Evolutionary conservation across 192 early-diverging fungal species (phyloP).

Genomic region (Backusella westeae): DNA sequence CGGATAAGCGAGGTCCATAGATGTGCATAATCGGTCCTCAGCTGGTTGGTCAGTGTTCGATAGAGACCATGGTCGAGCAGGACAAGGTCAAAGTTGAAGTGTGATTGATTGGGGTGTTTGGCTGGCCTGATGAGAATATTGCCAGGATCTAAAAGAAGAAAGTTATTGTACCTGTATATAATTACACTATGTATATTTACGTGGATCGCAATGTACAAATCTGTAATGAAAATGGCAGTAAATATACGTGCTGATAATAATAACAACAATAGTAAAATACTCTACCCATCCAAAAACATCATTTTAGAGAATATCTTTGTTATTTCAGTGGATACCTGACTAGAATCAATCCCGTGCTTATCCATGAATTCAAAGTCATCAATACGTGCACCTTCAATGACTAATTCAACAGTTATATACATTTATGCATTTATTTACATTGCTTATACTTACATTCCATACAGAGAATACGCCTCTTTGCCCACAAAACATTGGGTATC

Average conservation of each 20-base stretch:
- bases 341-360: constrained; percentile 67
- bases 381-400: constrained; percentile 65
- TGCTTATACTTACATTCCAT: constrained; percentile 73
- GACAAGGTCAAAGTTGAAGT: constrained; percentile 85
- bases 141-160: constrained; percentile 61
- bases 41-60: constrained; percentile 62
- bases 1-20: constrained; percentile 87
- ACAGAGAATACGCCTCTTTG: constrained; percentile 70
- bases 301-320: constrained; percentile 82
- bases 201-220: constrained; percentile 90
- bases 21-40: constrained; percentile 83
- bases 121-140: constrained; percentile 76
- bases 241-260: not conserved
- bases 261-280: not conserved
- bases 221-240: constrained; percentile 18
- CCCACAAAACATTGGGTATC: constrained; percentile 80
- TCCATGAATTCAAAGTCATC: constrained; percentile 74
- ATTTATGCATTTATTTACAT: too few relatives aligned
- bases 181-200: constrained; percentile 18
- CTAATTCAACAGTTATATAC: constrained; percentile 1
- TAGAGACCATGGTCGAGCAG: constrained; percentile 91
- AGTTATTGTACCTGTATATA: not conserved
- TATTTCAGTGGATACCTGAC: constrained; percentile 71
- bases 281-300: constrained; percentile 80
- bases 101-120: constrained; percentile 34